These are phyloP conservation scores for Afroboletus lepidellus DNA, from an alignment of 1,284 basidiomycete species.

Conservation along the genomic window DNA sequence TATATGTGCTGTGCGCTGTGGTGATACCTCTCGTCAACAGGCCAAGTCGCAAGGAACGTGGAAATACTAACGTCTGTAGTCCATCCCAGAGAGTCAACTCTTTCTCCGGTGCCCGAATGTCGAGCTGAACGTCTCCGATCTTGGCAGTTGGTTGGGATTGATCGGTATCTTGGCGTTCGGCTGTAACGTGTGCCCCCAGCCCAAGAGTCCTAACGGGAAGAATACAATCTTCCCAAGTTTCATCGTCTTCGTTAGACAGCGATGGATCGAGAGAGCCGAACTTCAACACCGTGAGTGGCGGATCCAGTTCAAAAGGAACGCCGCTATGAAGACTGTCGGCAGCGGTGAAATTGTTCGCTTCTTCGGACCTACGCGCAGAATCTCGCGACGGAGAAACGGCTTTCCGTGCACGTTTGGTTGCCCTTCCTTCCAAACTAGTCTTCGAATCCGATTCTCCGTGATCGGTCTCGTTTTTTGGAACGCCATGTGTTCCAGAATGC, in stretches of 20 bases:
- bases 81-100: conserved; percentile 30
- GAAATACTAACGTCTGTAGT: conserved; percentile 17
- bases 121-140: conserved; percentile 16
- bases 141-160: not conserved
- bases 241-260: not conserved
- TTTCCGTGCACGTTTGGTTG: not conserved
- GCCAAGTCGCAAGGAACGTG: not conserved
- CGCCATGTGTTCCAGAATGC: not conserved
- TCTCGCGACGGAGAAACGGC: conserved; percentile 1
- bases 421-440: not conserved
- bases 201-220: not conserved
- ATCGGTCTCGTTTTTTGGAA: not conserved
- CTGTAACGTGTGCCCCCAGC: not conserved
- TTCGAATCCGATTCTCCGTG: not conserved
- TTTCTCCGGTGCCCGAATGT: conserved; percentile 9
- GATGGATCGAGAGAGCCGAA: not conserved
- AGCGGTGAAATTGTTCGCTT: not conserved
- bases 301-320: conserved; percentile 2
- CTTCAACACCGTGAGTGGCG: not conserved
- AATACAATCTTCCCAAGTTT: not conserved
- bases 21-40: not conserved
- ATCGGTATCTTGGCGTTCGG: not conserved
- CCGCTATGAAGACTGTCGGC: conserved; percentile 4
- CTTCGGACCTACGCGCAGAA: not conserved
- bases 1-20: conserved; percentile 20